Evolutionary conservation across 148 eudicot species (phyloP), one percentile per base, ranked within the genome.

Genomic region (Agrostemma githago): DNA sequence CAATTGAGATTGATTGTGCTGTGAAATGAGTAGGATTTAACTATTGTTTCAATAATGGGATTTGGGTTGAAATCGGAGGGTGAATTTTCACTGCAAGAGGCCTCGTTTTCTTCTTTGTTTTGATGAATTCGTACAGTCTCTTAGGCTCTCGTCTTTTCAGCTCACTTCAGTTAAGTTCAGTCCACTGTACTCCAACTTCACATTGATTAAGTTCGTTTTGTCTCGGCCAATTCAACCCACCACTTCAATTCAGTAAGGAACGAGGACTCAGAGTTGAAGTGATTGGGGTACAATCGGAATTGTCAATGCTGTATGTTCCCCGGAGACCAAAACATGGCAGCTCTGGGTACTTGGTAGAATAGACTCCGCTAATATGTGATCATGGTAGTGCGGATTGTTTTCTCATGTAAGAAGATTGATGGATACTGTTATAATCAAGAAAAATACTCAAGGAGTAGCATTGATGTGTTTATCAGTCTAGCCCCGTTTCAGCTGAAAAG

Each of bases 261-360:
- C 1, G 34, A 0, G 34, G 34, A 0, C 34, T 26, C 1, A 26
- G 34, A 26, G 34, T 26, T 17, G 15, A 21, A 46, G 7, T 37
- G 37, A 46, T 51, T 1, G 1, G 26, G 42, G 39, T 43, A 68
- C 38, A 8, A 44, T 19, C 16, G 21, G 15, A 20, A 46, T 68
- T 15, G 15, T 61, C 11, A 12, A 3, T 8, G 20, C 34, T 19
- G 62, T 61, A 53, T 21, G 67, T 15, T 72, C 61, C 21, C 6
- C 5, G n/a, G 37, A 40, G 44, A 37, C 54, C 46, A 54, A 38
- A 39, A 39, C 26, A 39, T 8, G 46, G 48, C 46, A 37, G 46
- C 12, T 26, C n/a, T 56, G 74, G 42, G 74, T 57, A 46, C 51
- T 46, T 71, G 14, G 74, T 71, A 56, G 60, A 16, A 6, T 26